Conservation (phyloP, 495 filamentous ascomycete species). For the Daldinia loculata region DNA sequence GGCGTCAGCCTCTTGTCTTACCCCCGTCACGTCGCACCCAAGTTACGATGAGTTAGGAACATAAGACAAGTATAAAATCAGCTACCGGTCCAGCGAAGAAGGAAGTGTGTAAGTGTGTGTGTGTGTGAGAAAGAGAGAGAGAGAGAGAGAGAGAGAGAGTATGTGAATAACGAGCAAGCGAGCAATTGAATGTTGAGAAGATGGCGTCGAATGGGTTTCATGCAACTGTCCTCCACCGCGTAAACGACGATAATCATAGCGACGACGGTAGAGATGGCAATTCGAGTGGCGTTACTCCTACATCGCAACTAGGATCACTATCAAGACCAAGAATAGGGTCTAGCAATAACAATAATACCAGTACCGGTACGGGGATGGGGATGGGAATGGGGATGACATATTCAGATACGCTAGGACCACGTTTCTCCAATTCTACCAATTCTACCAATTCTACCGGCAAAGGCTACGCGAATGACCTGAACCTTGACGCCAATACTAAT, state of each 20-base stretch:
- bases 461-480: constrained; percentile 3
- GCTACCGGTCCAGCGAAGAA: constrained; percentile 11
- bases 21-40: constrained; percentile 17
- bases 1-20: constrained; percentile 19
- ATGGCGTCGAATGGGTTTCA: constrained; percentile 55
- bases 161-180: background rate
- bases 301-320: constrained; percentile 24
- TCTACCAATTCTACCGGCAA: constrained; percentile 11
- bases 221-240: constrained; percentile 57
- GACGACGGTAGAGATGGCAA: constrained; percentile 40
- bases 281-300: constrained; percentile 13
- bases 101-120: constrained; percentile 24
- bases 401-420: constrained; percentile 44
- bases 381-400: constrained; percentile 21
- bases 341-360: constrained; percentile 12
- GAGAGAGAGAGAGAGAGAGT: background rate
- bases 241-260: constrained; percentile 51
- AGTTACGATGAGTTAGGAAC: constrained; percentile 40
- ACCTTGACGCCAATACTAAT: constrained; percentile 35
- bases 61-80: constrained; percentile 26
- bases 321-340: constrained; percentile 30
- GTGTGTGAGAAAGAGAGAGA: constrained; percentile 1
- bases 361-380: background rate
- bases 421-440: constrained; percentile 43
- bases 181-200: constrained; percentile 18